Percentiles rank a stretch among this genome's conserved stretches.
Evolutionary conservation across 768 basidiomycete genomes (phyloP).

Genomic region (Auriculariales sp.): DNA sequence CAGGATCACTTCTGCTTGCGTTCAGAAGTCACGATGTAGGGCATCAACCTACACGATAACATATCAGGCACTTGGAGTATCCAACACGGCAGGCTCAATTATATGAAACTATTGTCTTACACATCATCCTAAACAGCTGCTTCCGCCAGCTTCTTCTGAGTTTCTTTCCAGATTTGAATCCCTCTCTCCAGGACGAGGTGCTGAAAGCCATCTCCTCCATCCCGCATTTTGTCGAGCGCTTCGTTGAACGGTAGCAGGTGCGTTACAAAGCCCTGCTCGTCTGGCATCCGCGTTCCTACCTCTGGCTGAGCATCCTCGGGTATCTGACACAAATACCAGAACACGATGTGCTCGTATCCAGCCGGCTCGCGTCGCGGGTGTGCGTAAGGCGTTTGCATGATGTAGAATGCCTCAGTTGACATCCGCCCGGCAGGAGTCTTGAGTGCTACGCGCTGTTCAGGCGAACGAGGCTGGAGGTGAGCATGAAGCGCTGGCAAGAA

Average conservation of each 20-base stretch:
- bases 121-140: too few species aligned
- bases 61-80: too few species aligned
- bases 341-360: slow-evolving; percentile 39
- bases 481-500: background rate
- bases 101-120: too few species aligned
- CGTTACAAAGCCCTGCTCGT: slow-evolving; percentile 35
- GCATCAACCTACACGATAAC: too few species aligned
- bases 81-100: too few species aligned
- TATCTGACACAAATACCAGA: slow-evolving; percentile 42
- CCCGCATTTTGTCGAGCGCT: slow-evolving; percentile 14
- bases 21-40: too few species aligned
- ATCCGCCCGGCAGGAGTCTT: background rate
- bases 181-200: background rate
- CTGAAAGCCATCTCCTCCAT: background rate
- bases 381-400: slow-evolving; percentile 20
- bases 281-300: slow-evolving; percentile 38
- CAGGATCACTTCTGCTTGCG: too few species aligned
- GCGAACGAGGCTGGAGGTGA: slow-evolving; percentile 2
- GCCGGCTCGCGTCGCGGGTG: slow-evolving; percentile 7
- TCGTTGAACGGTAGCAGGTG: slow-evolving; percentile 29
- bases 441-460: background rate
- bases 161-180: background rate
- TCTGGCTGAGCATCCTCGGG: slow-evolving; percentile 35
- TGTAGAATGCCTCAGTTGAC: slow-evolving; percentile 31
- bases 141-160: too few species aligned